Evolutionary conservation across 352 stramenopile species (phyloP), one percentile per base, ranked within the genome.

Genomic region (Aphanomyces cochlioides): DNA sequence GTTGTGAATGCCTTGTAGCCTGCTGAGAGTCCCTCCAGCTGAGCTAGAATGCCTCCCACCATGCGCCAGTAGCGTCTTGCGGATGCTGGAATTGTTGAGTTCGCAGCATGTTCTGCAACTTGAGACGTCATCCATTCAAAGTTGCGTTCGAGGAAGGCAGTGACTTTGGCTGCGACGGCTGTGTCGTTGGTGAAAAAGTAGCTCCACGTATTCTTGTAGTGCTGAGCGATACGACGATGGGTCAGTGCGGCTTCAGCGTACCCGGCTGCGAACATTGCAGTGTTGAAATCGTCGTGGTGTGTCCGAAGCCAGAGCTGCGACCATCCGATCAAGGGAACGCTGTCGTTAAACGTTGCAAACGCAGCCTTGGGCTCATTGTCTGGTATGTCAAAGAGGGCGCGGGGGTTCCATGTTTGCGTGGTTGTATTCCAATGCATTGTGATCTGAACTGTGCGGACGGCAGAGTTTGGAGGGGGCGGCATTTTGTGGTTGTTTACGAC

Each of bases 191-290:
- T 72, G 65, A 84, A 87, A 74, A 88, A 82, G 63, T 78, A 79
- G 10, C 73, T 28, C 41, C 78, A 80, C 13, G 85, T 77, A 56
- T 89, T 88, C 58, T 67, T 66, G 57, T 81, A 89, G 67, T 90
- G 83, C 60, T 88, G 61, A 68, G 87, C 77, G 53, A 90, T 90
- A 19, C 80, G 80, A n/a, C 78, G 77, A 50, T 88, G 80, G 2
- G 81, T 90, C 17, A 90, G 69, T 37, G 78, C 69, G 1, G 78
- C 83, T 65, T 90, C 81, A 0, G 79, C 76, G 48, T 85, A 90
- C 0, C 83, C 83, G 4, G 80, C 83, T 8, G 83, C 83, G 43
- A 77, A 88, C 72, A 86, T 79, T 48, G 78, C 75, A 45, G 83
- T 69, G 1, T 72, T 40, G 12, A 78, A 72, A 28, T 2, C 69